These are phyloP conservation scores for Sarocladium strictum DNA, from an alignment of 2,329 filamentous ascomycete species.

Conservation along the genomic window DNA sequence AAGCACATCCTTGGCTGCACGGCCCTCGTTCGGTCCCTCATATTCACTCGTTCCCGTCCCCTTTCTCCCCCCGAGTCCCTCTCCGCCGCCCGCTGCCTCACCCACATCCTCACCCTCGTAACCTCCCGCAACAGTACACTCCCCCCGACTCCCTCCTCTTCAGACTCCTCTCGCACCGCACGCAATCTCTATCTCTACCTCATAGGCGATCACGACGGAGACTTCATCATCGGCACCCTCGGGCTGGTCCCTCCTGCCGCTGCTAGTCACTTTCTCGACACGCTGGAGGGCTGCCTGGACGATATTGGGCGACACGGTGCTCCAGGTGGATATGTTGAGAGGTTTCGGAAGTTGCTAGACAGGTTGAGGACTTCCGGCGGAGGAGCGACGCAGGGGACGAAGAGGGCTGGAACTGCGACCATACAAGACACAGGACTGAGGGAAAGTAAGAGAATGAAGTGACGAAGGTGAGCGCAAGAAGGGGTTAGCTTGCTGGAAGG, in stretches of 20 bases:
- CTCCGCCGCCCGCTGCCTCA: slow-evolving; percentile 40
- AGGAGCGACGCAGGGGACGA: slow-evolving; percentile 19
- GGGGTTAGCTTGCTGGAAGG: no score
- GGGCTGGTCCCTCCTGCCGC: slow-evolving; percentile 33
- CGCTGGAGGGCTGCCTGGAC: slow-evolving; percentile 27
- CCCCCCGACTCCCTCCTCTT: not conserved
- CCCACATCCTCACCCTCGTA: slow-evolving; percentile 41
- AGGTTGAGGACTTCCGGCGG: slow-evolving; percentile 23
- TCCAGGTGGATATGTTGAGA: slow-evolving; percentile 28
- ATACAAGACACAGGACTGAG: slow-evolving; percentile 17
- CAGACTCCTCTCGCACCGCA: slow-evolving; percentile 14
- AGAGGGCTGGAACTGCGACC: slow-evolving; percentile 20
- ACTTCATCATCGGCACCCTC: slow-evolving; percentile 41
- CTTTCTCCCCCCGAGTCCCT: slow-evolving; percentile 31
- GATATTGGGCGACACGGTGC: slow-evolving; percentile 25
- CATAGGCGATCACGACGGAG: slow-evolving; percentile 35
- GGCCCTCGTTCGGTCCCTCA: slow-evolving; percentile 34
- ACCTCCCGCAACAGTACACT: slow-evolving; percentile 27
- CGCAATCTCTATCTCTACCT: slow-evolving; percentile 43
- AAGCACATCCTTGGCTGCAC: slow-evolving; percentile 38
- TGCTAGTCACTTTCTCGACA: slow-evolving; percentile 35
- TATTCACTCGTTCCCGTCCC: slow-evolving; percentile 32
- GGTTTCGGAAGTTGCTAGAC: slow-evolving; percentile 25
- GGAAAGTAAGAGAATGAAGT: slow-evolving; percentile 29
- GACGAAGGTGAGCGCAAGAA: slow-evolving; percentile 12